phyloP scores from a whole-genome alignment of 2,329 filamentous ascomycete genomes.

The Aspergillus costaricaensis region DNA sequence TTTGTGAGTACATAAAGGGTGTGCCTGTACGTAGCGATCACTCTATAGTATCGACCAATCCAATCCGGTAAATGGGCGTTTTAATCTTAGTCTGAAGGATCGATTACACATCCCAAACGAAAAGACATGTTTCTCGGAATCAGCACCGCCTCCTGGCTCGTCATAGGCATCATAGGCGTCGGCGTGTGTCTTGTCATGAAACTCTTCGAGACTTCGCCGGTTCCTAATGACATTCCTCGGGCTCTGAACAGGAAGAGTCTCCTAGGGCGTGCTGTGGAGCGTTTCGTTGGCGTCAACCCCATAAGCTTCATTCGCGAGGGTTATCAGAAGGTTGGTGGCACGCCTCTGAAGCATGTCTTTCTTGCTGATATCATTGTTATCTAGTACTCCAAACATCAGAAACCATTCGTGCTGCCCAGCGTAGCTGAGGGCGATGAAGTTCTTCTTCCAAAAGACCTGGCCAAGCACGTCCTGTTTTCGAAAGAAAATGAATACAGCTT shows the following conservation, averaged over 20 bases:
- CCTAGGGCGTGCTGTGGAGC: conserved; percentile 14
- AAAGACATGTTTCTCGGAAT: conserved; percentile 13
- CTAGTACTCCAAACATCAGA: conserved; percentile 16
- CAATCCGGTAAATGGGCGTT: background rate
- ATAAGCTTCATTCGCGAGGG: conserved; percentile 17
- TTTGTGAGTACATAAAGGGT: no score
- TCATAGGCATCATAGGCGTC: conserved; percentile 6
- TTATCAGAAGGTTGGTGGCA: conserved; percentile 13
- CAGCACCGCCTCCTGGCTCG: conserved; percentile 3
- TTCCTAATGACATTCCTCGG: conserved; percentile 16
- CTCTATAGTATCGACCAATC: no score
- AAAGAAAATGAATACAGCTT: conserved; percentile 18
- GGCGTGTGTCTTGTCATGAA: conserved; percentile 15
- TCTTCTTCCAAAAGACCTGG: conserved; percentile 15
- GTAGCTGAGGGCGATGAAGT: conserved; percentile 20
- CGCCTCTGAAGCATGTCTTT: background rate
- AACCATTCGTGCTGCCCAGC: conserved; percentile 19
- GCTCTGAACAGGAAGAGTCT: conserved; percentile 13
- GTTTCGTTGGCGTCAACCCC: conserved; percentile 17
- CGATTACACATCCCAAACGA: background rate
- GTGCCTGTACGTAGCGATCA: no score
- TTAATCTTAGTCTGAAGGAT: background rate
- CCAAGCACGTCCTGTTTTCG: conserved; percentile 12
- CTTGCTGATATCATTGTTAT: background rate
- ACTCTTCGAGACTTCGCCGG: conserved; percentile 17